Percentiles rank a stretch among this genome's conserved stretches.
phyloP scores from a whole-genome alignment of 139 green algal species.

The Haematococcus lacustris region DNA sequence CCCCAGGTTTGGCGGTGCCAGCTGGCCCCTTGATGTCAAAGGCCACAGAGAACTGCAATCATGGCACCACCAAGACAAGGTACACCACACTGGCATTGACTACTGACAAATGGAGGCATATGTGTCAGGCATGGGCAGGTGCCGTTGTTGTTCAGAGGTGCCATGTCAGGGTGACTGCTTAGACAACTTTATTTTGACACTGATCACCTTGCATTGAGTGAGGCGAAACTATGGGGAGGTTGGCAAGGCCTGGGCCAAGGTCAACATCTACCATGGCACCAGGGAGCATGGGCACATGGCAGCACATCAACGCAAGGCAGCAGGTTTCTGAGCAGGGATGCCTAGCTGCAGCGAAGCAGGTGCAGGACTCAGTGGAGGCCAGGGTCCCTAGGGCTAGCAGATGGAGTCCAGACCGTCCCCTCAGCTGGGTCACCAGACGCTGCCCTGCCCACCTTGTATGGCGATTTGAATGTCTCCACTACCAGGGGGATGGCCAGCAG shows the following conservation, averaged over 20 bases:
- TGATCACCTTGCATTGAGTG: neutral
- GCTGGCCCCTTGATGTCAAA: neutral
- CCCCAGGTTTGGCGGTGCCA: too few relatives aligned
- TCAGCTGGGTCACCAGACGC: neutral
- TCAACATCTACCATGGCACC: too few relatives aligned
- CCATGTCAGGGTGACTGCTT: neutral
- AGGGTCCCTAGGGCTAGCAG: neutral
- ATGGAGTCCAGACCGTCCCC: neutral
- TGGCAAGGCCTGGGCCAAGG: too few relatives aligned
- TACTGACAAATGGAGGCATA: neutral
- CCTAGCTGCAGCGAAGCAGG: neutral
- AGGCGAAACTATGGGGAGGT: too few relatives aligned
- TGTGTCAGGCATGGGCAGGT: too few relatives aligned
- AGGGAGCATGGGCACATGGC: too few relatives aligned
- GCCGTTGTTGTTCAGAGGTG: neutral
- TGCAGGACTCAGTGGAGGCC: neutral
- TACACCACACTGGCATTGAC: neutral
- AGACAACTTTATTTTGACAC: neutral
- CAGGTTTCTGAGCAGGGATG: too few relatives aligned
- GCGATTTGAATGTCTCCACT: slow-evolving; percentile 54
- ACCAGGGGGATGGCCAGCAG: slow-evolving; percentile 44
- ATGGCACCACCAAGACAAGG: neutral
- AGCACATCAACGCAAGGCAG: too few relatives aligned
- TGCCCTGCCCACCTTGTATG: slow-evolving; percentile 25
- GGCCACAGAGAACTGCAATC: neutral